Base-by-base conservation (phyloP, 495 filamentous ascomycete species). In the Podospora tetraspora region DNA sequence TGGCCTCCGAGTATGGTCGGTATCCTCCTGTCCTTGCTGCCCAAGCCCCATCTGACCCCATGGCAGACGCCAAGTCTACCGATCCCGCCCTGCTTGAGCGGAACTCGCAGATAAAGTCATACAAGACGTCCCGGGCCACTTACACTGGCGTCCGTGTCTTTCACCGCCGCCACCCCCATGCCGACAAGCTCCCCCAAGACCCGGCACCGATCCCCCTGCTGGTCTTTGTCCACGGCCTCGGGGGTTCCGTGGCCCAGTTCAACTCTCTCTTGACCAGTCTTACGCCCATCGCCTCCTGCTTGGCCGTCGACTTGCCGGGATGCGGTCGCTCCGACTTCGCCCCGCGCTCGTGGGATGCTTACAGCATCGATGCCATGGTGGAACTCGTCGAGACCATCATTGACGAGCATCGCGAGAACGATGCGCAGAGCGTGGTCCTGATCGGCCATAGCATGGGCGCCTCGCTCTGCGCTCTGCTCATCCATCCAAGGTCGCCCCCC, bases 201-300 rank as follows among this genome's bases (percentile, higher is more conserved):
- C 90, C 92, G 0, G 82, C 84, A 6, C 88, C 92, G 1, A 78
- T 96, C n/a, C 92, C 94, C 11, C 79, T 97, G 10, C 78, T 97
- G 7, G 94, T 97, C 27, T 96, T 96, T 76, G 84, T 97, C 64
- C 94, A 97, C 74, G 94, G 94, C 16, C 84, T 98, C 37, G 94
- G 94, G 23, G 94, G 94, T 30, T 96, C 91, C 2, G 79, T 94
- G 16, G 90, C 92, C 8, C 94, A 97, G 76, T 97, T 97, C 76
- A 84, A 90, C 68, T 87, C 92, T 43, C 79, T 97, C 6, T 83
- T 98, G 13, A 90, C 87, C 1, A 94, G 91, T 76, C 82, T 98
- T 37, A 89, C 91, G 16, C 92, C 96, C 69, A 81, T 93, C 23
- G 92, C 91, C 1, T 89, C 94, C n/a, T 96, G 92, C 72, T 86